Conservation (phyloP, 352 stramenopile species). For the Phytophthora ohioensis region DNA sequence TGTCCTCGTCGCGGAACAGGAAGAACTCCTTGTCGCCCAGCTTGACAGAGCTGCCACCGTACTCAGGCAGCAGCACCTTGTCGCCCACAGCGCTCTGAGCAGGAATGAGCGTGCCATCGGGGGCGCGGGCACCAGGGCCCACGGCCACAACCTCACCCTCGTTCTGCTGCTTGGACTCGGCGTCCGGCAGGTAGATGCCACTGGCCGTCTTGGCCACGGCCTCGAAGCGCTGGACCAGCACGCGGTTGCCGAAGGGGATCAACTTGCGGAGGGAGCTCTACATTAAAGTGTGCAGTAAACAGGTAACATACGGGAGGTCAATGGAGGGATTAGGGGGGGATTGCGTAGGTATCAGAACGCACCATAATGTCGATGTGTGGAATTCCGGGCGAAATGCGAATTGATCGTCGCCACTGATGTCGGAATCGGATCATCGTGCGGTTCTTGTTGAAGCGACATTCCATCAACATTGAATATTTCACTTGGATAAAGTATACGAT, state of each 20-base stretch:
- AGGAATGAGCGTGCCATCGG: slow-evolving; percentile 90
- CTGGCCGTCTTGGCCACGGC: slow-evolving; percentile 93
- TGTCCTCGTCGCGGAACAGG: slow-evolving; percentile 97
- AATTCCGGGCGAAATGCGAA: slow-evolving; percentile 42
- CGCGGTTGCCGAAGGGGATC: slow-evolving; percentile 95
- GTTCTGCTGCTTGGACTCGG: slow-evolving; percentile 93
- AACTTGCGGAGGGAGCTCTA: slow-evolving; percentile 86
- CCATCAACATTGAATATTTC: slow-evolving; percentile 2
- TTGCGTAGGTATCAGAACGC: slow-evolving; percentile 2
- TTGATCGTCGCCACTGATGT: slow-evolving; percentile 21
- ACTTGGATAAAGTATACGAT: background rate
- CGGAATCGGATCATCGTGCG: slow-evolving; percentile 10
- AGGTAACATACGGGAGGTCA: slow-evolving; percentile 1
- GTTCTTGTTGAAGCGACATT: slow-evolving; percentile 29
- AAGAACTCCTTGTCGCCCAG: slow-evolving; percentile 93
- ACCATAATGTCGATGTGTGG: slow-evolving; percentile 31
- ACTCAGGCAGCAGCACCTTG: slow-evolving; percentile 97
- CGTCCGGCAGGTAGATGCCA: slow-evolving; percentile 95
- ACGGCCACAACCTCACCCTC: slow-evolving; percentile 95
- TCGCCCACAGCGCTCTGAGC: slow-evolving; percentile 92
- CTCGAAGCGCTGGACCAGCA: slow-evolving; percentile 94
- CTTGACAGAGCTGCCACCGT: slow-evolving; percentile 95
- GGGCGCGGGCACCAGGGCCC: slow-evolving; percentile 90
- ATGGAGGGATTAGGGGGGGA: background rate
- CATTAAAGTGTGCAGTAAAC: background rate